These are phyloP conservation scores for Quercus gilva DNA, from an alignment of 306 rosid species.

Conservation along the genomic window DNA sequence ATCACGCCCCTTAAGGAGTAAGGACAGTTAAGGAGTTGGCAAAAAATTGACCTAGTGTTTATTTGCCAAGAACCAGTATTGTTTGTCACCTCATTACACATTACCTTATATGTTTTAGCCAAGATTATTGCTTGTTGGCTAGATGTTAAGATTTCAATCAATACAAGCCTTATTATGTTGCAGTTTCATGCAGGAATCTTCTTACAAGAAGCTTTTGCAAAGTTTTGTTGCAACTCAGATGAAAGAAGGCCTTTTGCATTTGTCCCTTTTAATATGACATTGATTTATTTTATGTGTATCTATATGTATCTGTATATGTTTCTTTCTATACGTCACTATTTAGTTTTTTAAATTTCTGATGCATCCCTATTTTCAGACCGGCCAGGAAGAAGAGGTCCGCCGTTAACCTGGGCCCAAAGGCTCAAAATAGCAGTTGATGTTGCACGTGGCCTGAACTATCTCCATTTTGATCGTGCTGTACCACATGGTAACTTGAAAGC, in stretches of 20 bases:
- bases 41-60: neutral
- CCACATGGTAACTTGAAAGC: constrained; percentile 98
- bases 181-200: neutral
- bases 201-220: neutral
- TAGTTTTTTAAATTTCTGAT: constrained; percentile 17
- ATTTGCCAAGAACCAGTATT: neutral
- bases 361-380: constrained; percentile 56
- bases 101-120: neutral
- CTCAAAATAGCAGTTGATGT: constrained; percentile 96
- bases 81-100: neutral
- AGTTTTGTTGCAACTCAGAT: no score
- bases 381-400: constrained; percentile 90
- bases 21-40: neutral
- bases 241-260: neutral
- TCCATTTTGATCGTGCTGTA: constrained; percentile 98
- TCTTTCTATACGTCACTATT: constrained; percentile 3
- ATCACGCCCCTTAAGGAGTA: neutral
- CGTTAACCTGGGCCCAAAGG: constrained; percentile 82
- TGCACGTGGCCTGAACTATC: constrained; percentile 99
- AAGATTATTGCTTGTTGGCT: neutral
- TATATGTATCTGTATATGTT: neutral
- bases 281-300: neutral
- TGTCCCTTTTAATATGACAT: neutral
- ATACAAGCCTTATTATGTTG: neutral
- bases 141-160: neutral